Conservation (phyloP, 495 filamentous ascomycete genomes). For the Aspergillus wentii region DNA sequence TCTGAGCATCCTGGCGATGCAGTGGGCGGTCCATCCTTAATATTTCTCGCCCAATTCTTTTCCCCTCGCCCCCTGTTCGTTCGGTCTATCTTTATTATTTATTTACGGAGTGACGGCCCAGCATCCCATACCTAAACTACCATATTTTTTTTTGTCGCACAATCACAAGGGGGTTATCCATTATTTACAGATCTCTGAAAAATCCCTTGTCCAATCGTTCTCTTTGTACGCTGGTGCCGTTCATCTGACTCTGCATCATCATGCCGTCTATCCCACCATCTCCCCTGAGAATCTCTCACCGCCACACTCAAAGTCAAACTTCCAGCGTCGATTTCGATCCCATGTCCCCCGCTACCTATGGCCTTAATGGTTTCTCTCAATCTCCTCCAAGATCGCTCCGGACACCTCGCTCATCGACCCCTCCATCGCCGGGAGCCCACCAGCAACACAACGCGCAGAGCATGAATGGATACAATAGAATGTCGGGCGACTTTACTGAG, state of each 20-base stretch:
- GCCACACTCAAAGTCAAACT: slow-evolving; percentile 39
- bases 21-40: slow-evolving; percentile 5
- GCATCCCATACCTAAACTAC: too few species aligned
- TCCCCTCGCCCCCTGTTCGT: not conserved
- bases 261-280: slow-evolving; percentile 50
- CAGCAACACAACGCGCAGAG: slow-evolving; percentile 49
- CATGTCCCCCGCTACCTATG: slow-evolving; percentile 35
- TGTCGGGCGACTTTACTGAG: slow-evolving; percentile 38
- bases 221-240: too few species aligned
- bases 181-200: too few species aligned
- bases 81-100: not conserved
- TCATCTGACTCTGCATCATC: slow-evolving; percentile 15
- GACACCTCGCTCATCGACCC: slow-evolving; percentile 48
- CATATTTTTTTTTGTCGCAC: too few species aligned
- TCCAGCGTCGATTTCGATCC: slow-evolving; percentile 56
- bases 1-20: slow-evolving; percentile 15
- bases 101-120: too few species aligned
- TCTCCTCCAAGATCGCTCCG: slow-evolving; percentile 34
- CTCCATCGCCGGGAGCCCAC: slow-evolving; percentile 57
- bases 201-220: too few species aligned
- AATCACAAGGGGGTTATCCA: too few species aligned
- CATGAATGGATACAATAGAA: slow-evolving; percentile 44
- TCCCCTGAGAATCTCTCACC: slow-evolving; percentile 58
- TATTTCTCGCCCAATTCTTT: slow-evolving; percentile 2
- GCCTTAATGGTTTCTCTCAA: slow-evolving; percentile 30